Evolutionary conservation across 1,284 basidiomycete genomes (phyloP).

Genomic region (Microbotryum silenes-acaulis): DNA sequence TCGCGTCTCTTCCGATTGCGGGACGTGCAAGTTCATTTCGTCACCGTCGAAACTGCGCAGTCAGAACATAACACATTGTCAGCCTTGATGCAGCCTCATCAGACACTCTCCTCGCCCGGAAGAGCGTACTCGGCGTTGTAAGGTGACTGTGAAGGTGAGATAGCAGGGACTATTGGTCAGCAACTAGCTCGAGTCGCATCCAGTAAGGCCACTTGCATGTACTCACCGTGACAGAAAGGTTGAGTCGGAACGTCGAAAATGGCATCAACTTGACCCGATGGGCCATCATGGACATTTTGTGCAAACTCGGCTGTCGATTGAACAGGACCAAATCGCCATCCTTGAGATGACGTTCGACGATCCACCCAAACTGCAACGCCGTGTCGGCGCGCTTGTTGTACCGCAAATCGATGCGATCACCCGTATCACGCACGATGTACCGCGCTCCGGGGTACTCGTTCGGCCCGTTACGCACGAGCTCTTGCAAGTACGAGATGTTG

Average conservation of each 20-base stretch:
- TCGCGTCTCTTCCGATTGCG: constrained; percentile 97
- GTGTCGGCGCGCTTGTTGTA: constrained; percentile 98
- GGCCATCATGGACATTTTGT: constrained; percentile 99
- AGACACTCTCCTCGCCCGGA: constrained; percentile 6
- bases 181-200: constrained; percentile 9
- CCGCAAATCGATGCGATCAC: constrained; percentile 92
- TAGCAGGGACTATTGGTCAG: constrained; percentile 28
- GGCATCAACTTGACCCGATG: constrained; percentile 97
- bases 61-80: constrained; percentile 3
- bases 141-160: constrained; percentile 59
- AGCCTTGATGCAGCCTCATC: constrained; percentile 10
- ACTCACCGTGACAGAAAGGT: constrained; percentile 80
- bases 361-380: constrained; percentile 96
- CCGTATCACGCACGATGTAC: constrained; percentile 95
- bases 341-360: constrained; percentile 94
- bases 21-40: constrained; percentile 99
- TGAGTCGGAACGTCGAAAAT: constrained; percentile 96
- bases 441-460: constrained; percentile 91
- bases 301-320: constrained; percentile 95
- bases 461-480: constrained; percentile 93
- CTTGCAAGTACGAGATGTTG: constrained; percentile 90
- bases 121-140: constrained; percentile 70
- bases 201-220: neutral
- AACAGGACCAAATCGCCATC: constrained; percentile 96
- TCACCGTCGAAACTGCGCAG: constrained; percentile 79